A percentile compares a stretch with the other conserved stretches of the same genome.
Conservation (phyloP, 2,329 filamentous ascomycete genomes). For the Gyromitra esculenta region DNA sequence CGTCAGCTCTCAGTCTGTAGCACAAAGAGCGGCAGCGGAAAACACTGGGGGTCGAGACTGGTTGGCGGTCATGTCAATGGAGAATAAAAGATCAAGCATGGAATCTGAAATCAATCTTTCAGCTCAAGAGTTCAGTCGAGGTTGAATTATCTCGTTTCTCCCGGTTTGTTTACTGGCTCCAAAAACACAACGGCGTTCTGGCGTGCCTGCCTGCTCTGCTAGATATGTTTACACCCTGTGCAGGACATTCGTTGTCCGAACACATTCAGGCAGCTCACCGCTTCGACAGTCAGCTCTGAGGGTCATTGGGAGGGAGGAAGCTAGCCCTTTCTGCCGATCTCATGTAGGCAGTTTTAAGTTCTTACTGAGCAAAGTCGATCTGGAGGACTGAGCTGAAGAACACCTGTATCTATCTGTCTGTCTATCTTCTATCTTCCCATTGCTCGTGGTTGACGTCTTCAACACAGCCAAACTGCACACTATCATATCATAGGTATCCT, state of each 20-base stretch:
- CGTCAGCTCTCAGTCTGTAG: conserved; percentile 4
- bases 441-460: conserved; percentile 16
- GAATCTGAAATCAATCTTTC: conserved; percentile 46
- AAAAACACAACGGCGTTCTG: conserved; percentile 17
- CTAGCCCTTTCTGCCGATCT: conserved; percentile 16
- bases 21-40: conserved; percentile 9
- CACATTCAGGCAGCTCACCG: conserved; percentile 33
- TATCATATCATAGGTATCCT: conserved; percentile 6
- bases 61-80: conserved; percentile 39
- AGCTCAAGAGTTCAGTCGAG: conserved; percentile 32
- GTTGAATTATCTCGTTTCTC: conserved; percentile 27
- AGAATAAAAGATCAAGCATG: conserved; percentile 50
- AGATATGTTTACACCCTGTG: conserved; percentile 11
- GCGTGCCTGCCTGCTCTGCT: neutral
- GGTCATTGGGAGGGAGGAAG: conserved; percentile 14
- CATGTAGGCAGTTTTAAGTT: conserved; percentile 21
- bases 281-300: conserved; percentile 18
- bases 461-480: conserved; percentile 9
- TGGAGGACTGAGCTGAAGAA: conserved; percentile 15
- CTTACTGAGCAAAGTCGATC: conserved; percentile 29
- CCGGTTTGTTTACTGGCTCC: conserved; percentile 38
- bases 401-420: neutral
- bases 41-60: conserved; percentile 9
- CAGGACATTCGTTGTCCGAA: conserved; percentile 25
- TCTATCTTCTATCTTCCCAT: conserved; percentile 2